Percentiles rank a stretch among this genome's conserved stretches.
Conservation (phyloP, 352 stramenopile genomes). For the Blastocystis sp. region DNA sequence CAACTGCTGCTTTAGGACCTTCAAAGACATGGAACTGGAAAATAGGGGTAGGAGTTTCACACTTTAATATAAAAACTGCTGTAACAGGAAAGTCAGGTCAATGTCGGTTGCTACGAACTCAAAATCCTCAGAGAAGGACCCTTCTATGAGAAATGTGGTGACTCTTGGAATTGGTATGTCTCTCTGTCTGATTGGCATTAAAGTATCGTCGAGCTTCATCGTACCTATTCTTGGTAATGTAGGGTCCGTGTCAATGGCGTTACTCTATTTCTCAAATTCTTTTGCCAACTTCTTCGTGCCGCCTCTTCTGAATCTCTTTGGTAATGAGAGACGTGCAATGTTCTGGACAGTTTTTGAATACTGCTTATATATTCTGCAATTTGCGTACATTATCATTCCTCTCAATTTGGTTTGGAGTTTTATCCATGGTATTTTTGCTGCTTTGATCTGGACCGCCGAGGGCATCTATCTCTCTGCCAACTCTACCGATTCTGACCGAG, state of each 20-base stretch:
- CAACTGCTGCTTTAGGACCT: constrained; percentile 47
- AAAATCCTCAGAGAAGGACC: constrained; percentile 5
- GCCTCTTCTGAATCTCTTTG: constrained; percentile 38
- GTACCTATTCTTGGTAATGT: constrained; percentile 51
- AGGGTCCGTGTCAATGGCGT: constrained; percentile 26
- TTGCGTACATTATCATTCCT: constrained; percentile 55
- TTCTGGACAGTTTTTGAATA: constrained; percentile 53
- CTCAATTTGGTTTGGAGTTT: constrained; percentile 57
- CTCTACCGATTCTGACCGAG: constrained; percentile 34
- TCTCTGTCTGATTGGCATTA: constrained; percentile 23
- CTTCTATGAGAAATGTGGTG: constrained; percentile 34
- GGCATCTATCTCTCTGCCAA: constrained; percentile 48
- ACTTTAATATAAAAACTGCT: background rate
- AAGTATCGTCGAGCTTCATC: constrained; percentile 54
- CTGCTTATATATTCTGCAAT: constrained; percentile 44
- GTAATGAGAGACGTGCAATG: constrained; percentile 29
- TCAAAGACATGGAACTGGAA: constrained; percentile 6
- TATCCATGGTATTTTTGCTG: constrained; percentile 53
- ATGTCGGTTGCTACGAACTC: background rate
- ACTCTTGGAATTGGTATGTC: constrained; percentile 55
- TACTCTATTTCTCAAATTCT: constrained; percentile 47
- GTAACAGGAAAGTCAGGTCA: background rate
- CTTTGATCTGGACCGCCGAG: constrained; percentile 42
- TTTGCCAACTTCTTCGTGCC: constrained; percentile 59
- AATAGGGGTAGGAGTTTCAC: background rate